phyloP scores from a whole-genome alignment of 768 basidiomycete species.

The Floccularia luteovirens region DNA sequence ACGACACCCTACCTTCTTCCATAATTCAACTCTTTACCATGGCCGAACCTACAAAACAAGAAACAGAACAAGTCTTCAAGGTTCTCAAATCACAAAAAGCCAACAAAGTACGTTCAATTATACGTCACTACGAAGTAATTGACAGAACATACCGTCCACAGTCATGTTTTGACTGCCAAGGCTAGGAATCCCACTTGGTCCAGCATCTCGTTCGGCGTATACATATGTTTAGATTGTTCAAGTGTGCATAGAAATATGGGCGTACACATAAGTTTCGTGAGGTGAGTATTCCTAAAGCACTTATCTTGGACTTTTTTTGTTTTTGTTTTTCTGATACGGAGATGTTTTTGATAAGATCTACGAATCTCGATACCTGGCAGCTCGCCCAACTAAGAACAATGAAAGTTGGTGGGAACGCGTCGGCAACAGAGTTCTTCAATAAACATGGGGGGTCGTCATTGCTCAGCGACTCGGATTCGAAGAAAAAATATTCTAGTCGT shows the following conservation, averaged over 20 bases:
- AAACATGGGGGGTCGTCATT: conserved; percentile 76
- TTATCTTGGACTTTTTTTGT: not conserved
- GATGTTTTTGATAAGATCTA: conserved; percentile 62
- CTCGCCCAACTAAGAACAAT: conserved; percentile 85
- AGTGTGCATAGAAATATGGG: conserved; percentile 94
- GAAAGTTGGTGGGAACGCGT: conserved; percentile 92
- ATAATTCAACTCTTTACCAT: conserved; percentile 25
- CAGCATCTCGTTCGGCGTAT: conserved; percentile 92
- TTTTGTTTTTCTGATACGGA: conserved; percentile 1
- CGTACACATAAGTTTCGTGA: conserved; percentile 95
- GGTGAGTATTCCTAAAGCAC: conserved; percentile 39
- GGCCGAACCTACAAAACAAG: conserved; percentile 76
- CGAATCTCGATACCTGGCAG: conserved; percentile 95
- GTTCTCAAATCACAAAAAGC: conserved; percentile 79
- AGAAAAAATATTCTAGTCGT: conserved; percentile 84
- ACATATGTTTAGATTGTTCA: conserved; percentile 97
- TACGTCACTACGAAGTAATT: not conserved
- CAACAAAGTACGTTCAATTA: conserved; percentile 58
- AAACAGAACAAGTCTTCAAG: conserved; percentile 82
- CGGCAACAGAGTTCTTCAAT: conserved; percentile 82
- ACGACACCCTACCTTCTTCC: conserved; percentile 22
- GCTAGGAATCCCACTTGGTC: conserved; percentile 98
- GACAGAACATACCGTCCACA: conserved; percentile 7
- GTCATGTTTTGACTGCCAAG: conserved; percentile 88
- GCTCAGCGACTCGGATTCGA: conserved; percentile 65